phyloP scores from a whole-genome alignment of 2,329 filamentous ascomycete genomes.

The Pyricularia sp. region DNA sequence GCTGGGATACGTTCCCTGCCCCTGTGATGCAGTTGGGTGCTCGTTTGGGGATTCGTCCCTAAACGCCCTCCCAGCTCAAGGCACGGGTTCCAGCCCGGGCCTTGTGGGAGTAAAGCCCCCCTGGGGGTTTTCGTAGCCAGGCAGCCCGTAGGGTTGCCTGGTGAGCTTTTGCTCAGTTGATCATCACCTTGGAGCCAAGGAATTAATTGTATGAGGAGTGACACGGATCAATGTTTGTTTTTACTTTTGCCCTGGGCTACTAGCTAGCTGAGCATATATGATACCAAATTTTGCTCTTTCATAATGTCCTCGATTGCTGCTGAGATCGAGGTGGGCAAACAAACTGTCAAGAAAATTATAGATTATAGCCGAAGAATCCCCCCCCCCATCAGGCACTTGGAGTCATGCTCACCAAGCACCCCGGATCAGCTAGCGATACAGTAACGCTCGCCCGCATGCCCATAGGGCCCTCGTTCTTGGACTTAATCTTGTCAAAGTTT shows the following conservation, averaged over 20 bases:
- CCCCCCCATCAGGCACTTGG: conserved; percentile 4
- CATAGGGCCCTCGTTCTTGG: conserved; percentile 11
- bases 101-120: neutral
- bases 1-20: neutral
- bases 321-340: neutral
- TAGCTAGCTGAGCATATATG: neutral
- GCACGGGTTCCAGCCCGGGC: neutral
- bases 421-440: conserved; percentile 11
- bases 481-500: conserved; percentile 19
- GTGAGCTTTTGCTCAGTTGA: neutral
- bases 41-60: neutral
- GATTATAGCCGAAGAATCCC: neutral
- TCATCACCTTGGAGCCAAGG: neutral
- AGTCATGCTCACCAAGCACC: conserved; percentile 14
- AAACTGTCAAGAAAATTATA: neutral
- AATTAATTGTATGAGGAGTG: neutral
- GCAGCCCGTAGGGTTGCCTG: neutral
- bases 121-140: neutral
- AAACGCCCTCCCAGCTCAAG: neutral
- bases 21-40: neutral
- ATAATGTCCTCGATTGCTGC: neutral
- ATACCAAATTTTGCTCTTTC: neutral
- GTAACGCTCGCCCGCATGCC: conserved; percentile 10
- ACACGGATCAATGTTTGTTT: neutral
- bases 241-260: neutral